Evolutionary conservation across 1,284 basidiomycete species (phyloP), one percentile per base, ranked within the genome.

Genomic region (Ceratobasidium sp.): DNA sequence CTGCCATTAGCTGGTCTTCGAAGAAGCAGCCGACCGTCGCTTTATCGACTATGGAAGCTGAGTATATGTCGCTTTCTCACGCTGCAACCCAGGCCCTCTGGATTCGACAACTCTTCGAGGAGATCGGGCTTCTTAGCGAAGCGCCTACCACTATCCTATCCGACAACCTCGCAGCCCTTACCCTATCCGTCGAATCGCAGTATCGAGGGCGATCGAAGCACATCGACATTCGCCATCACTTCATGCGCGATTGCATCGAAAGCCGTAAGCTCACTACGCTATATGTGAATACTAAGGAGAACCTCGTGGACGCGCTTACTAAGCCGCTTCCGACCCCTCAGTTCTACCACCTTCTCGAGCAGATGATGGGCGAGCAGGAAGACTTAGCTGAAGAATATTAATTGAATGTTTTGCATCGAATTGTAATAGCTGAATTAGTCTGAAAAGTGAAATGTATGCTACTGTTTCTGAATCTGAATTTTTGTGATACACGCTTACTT

Each of bases 251-350:
- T 49, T 61, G 62, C 0, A 79, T 85, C 1, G 75, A 77, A 1
- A 58, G 74, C 0, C 77, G 78, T 1, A 64, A 79, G 0, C 76
- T 86, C 38, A 18, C 67, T 0, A 43, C 84, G 3, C 18, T 72
- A 1, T 80, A 82, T 57, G 75, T 81, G 41, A 66, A 77, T 0
- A 78, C 80, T 0, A 62, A 75, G 0, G 78, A 81, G 1, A 83
- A 83, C 58, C 30, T 80, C 9, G 82, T 84, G 8, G 82, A 85
- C 76, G 78, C 84, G 14, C 76, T 85, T 50, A 86, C 83, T 1
- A 86, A 85, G 64, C 64, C 81, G 0, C 77, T 85, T 18, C 41
- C 59, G 2, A 44, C 58, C 2, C 30, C 32, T 18, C 58, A 46
- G 26, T 61, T 61, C 58, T 21, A 2, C n/a, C 18, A 43, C 2